phyloP scores from a whole-genome alignment of 345 rosid genomes.

The Fremontodendron californicum region DNA sequence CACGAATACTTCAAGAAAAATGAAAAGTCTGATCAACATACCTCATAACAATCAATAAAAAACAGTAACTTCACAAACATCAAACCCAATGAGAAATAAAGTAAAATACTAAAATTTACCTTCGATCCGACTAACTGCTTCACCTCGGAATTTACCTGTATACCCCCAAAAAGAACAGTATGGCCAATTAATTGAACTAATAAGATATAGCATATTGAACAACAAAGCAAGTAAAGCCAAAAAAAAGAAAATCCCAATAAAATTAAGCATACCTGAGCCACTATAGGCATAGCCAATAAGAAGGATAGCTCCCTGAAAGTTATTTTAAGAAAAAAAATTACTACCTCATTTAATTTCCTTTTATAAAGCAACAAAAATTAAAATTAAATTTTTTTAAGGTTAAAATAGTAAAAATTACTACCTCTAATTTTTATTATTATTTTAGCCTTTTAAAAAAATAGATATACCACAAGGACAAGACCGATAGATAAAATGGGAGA shows the following conservation, averaged over 20 bases:
- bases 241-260: constrained; percentile 4
- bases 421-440: no score
- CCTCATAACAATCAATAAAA: background rate
- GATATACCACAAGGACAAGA: constrained; percentile 59
- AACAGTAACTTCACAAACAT: background rate
- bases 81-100: background rate
- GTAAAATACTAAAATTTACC: constrained; percentile 37
- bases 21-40: no score
- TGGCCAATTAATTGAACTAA: background rate
- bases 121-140: constrained; percentile 44
- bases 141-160: constrained; percentile 60
- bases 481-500: constrained; percentile 63
- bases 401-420: no score
- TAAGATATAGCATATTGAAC: background rate
- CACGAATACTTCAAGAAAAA: no score
- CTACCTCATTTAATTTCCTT: background rate
- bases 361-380: background rate
- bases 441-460: background rate
- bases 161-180: background rate
- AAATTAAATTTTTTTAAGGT: no score
- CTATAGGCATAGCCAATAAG: no score
- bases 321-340: no score
- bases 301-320: no score
- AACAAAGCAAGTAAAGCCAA: background rate
- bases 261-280: background rate